Evolutionary conservation across 2,329 filamentous ascomycete species (phyloP), one percentile per base, ranked within the genome.

Genomic region (Tolypocladium pustulatum): DNA sequence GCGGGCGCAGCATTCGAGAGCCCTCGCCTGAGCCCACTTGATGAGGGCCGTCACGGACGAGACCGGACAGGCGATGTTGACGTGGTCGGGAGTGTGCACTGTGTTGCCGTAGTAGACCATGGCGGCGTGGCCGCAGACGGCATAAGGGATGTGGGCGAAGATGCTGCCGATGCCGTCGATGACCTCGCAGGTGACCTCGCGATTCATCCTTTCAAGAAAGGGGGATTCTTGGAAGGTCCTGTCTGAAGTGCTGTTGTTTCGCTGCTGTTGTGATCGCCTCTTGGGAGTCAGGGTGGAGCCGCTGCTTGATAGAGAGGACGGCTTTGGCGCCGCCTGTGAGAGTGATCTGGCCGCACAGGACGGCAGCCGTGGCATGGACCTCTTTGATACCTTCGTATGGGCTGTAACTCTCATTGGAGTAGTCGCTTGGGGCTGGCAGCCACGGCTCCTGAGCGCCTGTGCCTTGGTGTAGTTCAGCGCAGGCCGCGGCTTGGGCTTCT

Each of bases 131-230:
- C 80, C 80, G 62, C 69, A 73, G 49, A 83, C 71, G 13, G 75
- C 75, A 65, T 80, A 81, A 25, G 71, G 74, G 1, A 78, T 71
- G 64, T 79, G 74, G 22, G 65, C 62, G 25, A 83, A 71, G 5
- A 71, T 66, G 0, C 56, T 54, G 59, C 75, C 71, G 49, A 82
- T 64, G n/a, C 66, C 64, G 30, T 65, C 62, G 61, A 80, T 72
- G 34, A 80, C 65, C 54, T 75, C 69, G 15, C 58, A 60, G 10
- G 79, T 68, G 53, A 66, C 66, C n/a, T 60, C 58, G 1, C 55
- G 62, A 38, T 58, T 64, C 63, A 76, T 72, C n/a, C 40, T 54
- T 2, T 61, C 32, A 2, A 43, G 15, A 9, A 20, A 8, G 30
- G 27, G 17, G 20, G 3, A 20, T 12, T 15, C 20, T 34, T 17